Percentiles rank a stretch among this genome's conserved stretches.
These are phyloP conservation scores for Phytopythium montanum DNA, from an alignment of 352 stramenopile genomes.

Conservation along the genomic window DNA sequence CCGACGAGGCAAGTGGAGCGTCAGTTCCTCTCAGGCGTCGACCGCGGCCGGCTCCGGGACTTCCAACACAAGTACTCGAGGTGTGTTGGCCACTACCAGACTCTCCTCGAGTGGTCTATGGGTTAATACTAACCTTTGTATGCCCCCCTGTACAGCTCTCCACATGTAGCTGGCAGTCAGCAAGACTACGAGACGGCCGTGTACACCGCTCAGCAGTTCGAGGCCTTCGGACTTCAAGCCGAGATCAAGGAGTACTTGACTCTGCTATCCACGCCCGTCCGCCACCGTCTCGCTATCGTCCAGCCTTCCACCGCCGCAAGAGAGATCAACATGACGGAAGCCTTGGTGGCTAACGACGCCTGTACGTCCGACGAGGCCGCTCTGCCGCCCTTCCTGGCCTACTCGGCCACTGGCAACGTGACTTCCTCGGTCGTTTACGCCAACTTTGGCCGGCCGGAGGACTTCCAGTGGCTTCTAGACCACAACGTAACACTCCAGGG, in stretches of 20 bases:
- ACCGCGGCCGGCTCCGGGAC: conserved; percentile 19
- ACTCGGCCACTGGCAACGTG: conserved; percentile 63
- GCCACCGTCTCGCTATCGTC: conserved; percentile 32
- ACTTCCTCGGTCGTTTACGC: conserved; percentile 71
- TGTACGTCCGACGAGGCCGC: conserved; percentile 42
- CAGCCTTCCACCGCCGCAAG: conserved; percentile 10
- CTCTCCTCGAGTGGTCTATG: too few species aligned
- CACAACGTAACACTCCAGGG: conserved; percentile 57
- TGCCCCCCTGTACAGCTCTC: conserved; percentile 23
- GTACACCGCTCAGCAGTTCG: conserved; percentile 26
- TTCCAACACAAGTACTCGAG: conserved; percentile 40
- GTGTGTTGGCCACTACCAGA: conserved; percentile 4
- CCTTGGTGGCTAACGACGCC: conserved; percentile 45
- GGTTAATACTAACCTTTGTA: too few species aligned
- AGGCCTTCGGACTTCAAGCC: conserved; percentile 45
- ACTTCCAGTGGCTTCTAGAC: conserved; percentile 66
- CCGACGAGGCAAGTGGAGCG: not conserved
- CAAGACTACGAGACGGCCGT: conserved; percentile 27
- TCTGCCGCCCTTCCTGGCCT: conserved; percentile 74
- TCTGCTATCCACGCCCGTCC: conserved; percentile 55
- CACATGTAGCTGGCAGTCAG: conserved; percentile 27
- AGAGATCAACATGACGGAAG: conserved; percentile 48
- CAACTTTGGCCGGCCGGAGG: conserved; percentile 70
- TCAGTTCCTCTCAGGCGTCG: conserved; percentile 25
- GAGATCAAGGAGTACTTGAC: conserved; percentile 55